Evolutionary conservation across 306 rosid species (phyloP).

Genomic region (Quercus aquifolioides): DNA sequence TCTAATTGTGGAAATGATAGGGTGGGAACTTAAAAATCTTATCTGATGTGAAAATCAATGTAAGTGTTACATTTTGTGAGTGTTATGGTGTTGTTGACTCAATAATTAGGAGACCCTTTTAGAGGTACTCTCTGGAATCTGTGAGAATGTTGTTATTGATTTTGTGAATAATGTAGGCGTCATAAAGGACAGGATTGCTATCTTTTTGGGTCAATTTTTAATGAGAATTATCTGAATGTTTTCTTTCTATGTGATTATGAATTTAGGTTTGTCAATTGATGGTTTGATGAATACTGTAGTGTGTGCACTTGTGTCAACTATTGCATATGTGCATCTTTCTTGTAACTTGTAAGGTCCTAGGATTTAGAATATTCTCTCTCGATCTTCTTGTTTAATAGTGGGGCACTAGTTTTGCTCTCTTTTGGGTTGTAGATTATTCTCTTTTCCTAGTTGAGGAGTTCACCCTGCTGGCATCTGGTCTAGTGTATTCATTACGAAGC

Average conservation of each 20-base stretch:
- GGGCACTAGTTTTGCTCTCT: background rate
- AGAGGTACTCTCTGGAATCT: background rate
- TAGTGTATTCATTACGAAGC: background rate
- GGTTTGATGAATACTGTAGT: background rate
- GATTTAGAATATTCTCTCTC: background rate
- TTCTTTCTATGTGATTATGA: background rate
- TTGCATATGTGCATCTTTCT: background rate
- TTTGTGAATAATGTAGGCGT: background rate
- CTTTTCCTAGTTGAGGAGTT: background rate
- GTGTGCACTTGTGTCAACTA: background rate
- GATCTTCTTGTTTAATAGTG: background rate
- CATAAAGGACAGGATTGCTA: background rate
- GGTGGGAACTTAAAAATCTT: background rate
- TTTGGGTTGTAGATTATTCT: background rate
- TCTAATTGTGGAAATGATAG: no score
- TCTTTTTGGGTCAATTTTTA: background rate
- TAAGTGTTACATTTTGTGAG: background rate
- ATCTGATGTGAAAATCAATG: background rate
- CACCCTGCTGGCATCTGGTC: background rate
- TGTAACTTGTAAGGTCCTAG: background rate
- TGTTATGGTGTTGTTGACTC: background rate
- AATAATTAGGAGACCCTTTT: background rate
- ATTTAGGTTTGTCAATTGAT: background rate
- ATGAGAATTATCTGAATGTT: background rate
- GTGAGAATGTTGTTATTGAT: background rate